These are phyloP conservation scores for Actinidia chinensis DNA, from an alignment of 179 eudicot genomes.

Conservation along the genomic window DNA sequence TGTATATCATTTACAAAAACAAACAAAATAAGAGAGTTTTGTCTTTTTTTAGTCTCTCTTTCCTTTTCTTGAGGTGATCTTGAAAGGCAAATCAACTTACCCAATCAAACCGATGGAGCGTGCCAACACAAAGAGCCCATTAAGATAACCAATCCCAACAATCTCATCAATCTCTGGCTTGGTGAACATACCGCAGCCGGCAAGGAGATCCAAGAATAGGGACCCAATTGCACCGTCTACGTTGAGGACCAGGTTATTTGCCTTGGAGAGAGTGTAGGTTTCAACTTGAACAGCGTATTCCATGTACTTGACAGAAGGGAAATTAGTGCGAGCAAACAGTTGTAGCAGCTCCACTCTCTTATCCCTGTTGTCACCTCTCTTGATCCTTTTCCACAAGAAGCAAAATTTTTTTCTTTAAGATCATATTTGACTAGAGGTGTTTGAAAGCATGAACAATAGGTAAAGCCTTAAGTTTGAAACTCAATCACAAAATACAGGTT, in stretches of 20 bases:
- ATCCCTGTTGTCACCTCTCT: constrained; percentile 98
- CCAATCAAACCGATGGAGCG: constrained; percentile 99
- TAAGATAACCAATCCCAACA: constrained; percentile 84
- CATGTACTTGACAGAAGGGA: constrained; percentile 97
- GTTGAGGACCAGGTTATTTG: constrained; percentile 87
- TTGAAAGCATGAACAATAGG: background rate
- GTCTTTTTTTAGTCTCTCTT: background rate
- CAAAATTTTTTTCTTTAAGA: constrained; percentile 11
- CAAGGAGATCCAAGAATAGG: constrained; percentile 92
- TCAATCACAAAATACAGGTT: background rate
- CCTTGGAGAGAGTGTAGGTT: constrained; percentile 91
- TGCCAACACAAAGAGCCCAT: constrained; percentile 91
- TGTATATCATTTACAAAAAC: no score
- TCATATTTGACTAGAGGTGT: background rate
- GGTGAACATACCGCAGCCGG: constrained; percentile 95
- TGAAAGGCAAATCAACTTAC: constrained; percentile 46
- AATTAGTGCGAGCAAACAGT: constrained; percentile 73
- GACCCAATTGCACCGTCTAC: constrained; percentile 97
- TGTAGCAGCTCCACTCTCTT: constrained; percentile 97
- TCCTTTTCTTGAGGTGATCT: background rate
- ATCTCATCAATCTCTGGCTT: constrained; percentile 95
- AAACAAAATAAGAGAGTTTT: background rate
- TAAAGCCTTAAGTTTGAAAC: background rate
- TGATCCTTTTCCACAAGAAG: constrained; percentile 54
- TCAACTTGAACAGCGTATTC: constrained; percentile 95